Evolutionary conservation across 2,329 filamentous ascomycete genomes (phyloP), one percentile per base, ranked within the genome.

Genomic region (Plenodomus tracheiphilus): DNA sequence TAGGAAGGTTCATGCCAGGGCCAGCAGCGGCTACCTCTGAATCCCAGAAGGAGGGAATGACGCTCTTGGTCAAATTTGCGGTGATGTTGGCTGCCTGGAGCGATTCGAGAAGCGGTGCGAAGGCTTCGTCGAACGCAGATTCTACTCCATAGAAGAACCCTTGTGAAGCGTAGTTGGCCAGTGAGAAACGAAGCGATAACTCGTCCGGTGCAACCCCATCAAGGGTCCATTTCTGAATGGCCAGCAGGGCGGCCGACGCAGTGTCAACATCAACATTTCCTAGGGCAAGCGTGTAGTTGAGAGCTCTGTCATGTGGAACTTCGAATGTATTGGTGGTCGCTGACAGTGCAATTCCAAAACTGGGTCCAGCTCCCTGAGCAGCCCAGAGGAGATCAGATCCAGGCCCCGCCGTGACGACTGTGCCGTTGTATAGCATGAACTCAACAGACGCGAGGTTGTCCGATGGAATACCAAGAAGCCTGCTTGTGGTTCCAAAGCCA

Each of bases 11-110:
- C 49, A 56, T 56, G 10, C 53, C 53, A 21, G 16, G 13, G n/a
- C 53, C 53, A 28, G 41, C 25, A 10, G 41, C 20, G 16, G 46
- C 44, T 11, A 56, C 42, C 36, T 56, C 53, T 1, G 50, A 44
- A 7, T 51, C 57, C 59, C 57, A 62, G 42, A 62, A 62, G 4
- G 55, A 38, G 20, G 49, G 48, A 3, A 55, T 20, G 5, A 46
- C 36, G 10, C 47, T 53, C n/a, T 49, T 58, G 6, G 53, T 53
- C 22, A 52, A 28, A 11, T 45, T 49, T 32, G 49, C 41, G 3
- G 41, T 36, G 2, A 44, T 41, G 4, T 16, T 34, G 13, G 52
- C 18, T 4, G 54, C 32, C 15, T 28, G 47, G 6, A 59, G 25
- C 9, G 51, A 46, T 11, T 45, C 25, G 9, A 59, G 32, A 16